Base-by-base conservation (phyloP, 2,329 filamentous ascomycete genomes). In the Delphinella strobiligena region DNA sequence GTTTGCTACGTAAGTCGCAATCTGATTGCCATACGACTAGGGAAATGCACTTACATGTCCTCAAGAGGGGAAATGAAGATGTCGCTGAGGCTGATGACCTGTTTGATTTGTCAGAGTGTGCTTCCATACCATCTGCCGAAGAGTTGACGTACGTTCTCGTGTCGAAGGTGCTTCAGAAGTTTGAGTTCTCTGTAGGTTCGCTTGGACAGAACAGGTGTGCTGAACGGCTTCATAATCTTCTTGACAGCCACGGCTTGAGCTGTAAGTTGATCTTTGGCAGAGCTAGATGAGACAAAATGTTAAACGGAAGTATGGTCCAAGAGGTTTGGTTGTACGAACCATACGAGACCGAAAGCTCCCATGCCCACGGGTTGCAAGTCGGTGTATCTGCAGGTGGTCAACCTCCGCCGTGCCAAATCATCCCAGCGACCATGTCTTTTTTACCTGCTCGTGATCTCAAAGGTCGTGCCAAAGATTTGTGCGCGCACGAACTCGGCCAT, bases 191-290 rank as follows among this genome's bases (percentile, higher is more conserved):
- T 80, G 63, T 98, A 98, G 50, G 91, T 98, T 59, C 91, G 78
- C 72, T 98, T 98, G 43, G 91, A 91, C 35, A 98, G 73, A 43
- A 98, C 91, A 1, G 91, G 88, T n/a, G 91, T 98, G 72, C 88
- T 95, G 67, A 98, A 98, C 8, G 91, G 91, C 72, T 96, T 98
- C 89, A 98, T 96, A 59, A 98, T 98, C 77, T 98, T 98, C 76
- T 98, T 98, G 61, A 98, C 88, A 44, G 91, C 91, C 46, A 98
- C 91, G 64, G 88, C 87, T 64, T 95, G 88, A 61, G 77, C 84
- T 45, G 91, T 96, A 64, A 98, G 86, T 69, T 96, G 88, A 63
- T 98, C 91, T 67, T 87, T 89, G 43, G 91, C 91, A 49, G 91
- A 96, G 67, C 89, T 96, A 12, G 22, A 7, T 9, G 18, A 14